Evolutionary conservation across 2,329 filamentous ascomycete species (phyloP), one percentile per base, ranked within the genome.

Genomic region (Diplodia mutila): DNA sequence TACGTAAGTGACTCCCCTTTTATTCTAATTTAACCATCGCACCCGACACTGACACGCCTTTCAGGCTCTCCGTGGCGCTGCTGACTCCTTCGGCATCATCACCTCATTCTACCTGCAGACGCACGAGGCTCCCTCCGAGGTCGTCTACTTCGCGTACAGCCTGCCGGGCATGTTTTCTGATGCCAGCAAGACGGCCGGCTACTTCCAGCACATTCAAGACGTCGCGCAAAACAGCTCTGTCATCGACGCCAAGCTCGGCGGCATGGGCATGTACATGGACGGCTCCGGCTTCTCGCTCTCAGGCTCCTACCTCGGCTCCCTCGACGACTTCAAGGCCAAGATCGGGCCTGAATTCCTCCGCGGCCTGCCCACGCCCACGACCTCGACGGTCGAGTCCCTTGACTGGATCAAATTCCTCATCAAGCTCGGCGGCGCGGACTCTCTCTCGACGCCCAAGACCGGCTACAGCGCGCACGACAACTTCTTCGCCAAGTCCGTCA

Each of bases 221-320:
- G 79, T 80, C 46, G 77, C 77, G 21, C 75, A 75, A 32, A 81
- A 80, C 55, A 75, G 76, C 4, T 75, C 80, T 2, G 73, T 81
- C 1, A 72, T 83, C 9, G 80, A 81, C 61, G 72, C 76, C 64
- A 78, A 80, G 48, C 73, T 81, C 29, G 78, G 78, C 0, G 78
- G 78, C 0, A 79, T 81, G 51, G 80, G 80, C 9, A 75, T 81
- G 53, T 80, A 82, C 69, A 73, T 80, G 34, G 79, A 83, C 61
- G 75, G 74, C 37, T 70, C 68, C 42, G 69, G 71, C 9, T 80
- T 79, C 72, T 75, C 70, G 37, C 69, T 83, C 39, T 74, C 73
- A 51, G 81, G 81, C 21, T 78, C 77, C 66, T 83, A 80, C 72
- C 78, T 81, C 61, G 80, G 79, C 46, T 69, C 72, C 49, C 69